Evolutionary conservation across 1,284 basidiomycete species (phyloP).

Genomic region (Malassezia globosa): DNA sequence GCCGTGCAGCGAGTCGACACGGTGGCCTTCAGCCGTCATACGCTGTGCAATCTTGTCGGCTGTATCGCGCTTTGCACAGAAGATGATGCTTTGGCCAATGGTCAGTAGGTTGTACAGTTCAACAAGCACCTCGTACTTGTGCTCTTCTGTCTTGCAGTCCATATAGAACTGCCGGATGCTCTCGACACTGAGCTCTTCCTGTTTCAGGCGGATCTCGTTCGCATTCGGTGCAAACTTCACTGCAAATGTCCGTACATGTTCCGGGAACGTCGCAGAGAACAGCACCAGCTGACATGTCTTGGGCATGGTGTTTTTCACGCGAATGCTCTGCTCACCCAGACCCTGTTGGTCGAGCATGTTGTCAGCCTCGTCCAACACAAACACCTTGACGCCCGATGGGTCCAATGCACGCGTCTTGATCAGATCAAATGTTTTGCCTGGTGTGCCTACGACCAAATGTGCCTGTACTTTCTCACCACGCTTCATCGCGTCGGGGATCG

Average conservation of each 20-base stretch:
- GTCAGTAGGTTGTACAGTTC: constrained; percentile 80
- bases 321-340: constrained; percentile 85
- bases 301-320: constrained; percentile 73
- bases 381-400: constrained; percentile 70
- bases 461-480: constrained; percentile 65
- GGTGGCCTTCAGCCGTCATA: constrained; percentile 87
- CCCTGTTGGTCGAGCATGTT: constrained; percentile 96
- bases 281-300: constrained; percentile 70
- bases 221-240: constrained; percentile 81
- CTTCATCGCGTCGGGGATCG: constrained; percentile 67
- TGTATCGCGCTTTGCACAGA: constrained; percentile 66
- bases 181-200: constrained; percentile 85
- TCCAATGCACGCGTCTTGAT: constrained; percentile 52
- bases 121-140: constrained; percentile 92
- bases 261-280: constrained; percentile 96
- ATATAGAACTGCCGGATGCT: constrained; percentile 97
- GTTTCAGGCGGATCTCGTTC: constrained; percentile 91
- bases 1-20: constrained; percentile 89
- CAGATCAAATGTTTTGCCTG: constrained; percentile 85
- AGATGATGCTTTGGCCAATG: constrained; percentile 94
- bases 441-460: constrained; percentile 90
- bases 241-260: constrained; percentile 79
- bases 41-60: constrained; percentile 83
- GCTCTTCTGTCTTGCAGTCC: constrained; percentile 65
- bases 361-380: constrained; percentile 96